Conservation (phyloP, 2,329 filamentous ascomycete genomes). For the Claviceps africana region DNA sequence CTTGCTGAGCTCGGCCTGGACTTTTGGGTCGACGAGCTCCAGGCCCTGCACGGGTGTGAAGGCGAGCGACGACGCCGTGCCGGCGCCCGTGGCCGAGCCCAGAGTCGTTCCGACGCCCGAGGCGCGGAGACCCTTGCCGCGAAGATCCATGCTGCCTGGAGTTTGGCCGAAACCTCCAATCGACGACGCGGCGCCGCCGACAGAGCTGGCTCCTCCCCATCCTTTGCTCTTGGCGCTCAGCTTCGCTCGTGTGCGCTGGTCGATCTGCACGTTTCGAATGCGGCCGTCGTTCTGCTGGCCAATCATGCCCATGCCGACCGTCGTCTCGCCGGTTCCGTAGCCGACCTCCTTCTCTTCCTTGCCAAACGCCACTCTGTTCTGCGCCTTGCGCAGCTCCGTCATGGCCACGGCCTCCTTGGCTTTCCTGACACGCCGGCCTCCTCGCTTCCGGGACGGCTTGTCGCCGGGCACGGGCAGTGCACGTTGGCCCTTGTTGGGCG, state of each 20-base stretch:
- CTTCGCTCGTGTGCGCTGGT: conserved; percentile 84
- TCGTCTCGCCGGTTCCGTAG: conserved; percentile 74
- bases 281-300: conserved; percentile 78
- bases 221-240: conserved; percentile 91
- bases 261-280: conserved; percentile 76
- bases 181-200: conserved; percentile 60
- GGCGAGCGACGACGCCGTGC: conserved; percentile 74
- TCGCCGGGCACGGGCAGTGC: conserved; percentile 89
- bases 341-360: conserved; percentile 91
- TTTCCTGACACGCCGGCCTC: conserved; percentile 77
- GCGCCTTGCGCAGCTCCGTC: conserved; percentile 90
- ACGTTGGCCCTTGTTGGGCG: conserved; percentile 74
- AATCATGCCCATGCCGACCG: conserved; percentile 88
- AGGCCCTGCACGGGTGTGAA: conserved; percentile 93
- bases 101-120: conserved; percentile 67
- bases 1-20: conserved; percentile 70
- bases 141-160: conserved; percentile 49
- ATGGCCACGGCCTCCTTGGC: conserved; percentile 94
- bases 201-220: conserved; percentile 63
- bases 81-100: conserved; percentile 51
- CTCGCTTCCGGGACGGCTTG: conserved; percentile 84
- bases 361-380: conserved; percentile 91
- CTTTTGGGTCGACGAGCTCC: conserved; percentile 88
- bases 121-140: conserved; percentile 64
- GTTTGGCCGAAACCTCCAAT: conserved; percentile 63